Evolutionary conservation across 257 asterid genomes (phyloP).

Genomic region (Fraxinus excelsior): DNA sequence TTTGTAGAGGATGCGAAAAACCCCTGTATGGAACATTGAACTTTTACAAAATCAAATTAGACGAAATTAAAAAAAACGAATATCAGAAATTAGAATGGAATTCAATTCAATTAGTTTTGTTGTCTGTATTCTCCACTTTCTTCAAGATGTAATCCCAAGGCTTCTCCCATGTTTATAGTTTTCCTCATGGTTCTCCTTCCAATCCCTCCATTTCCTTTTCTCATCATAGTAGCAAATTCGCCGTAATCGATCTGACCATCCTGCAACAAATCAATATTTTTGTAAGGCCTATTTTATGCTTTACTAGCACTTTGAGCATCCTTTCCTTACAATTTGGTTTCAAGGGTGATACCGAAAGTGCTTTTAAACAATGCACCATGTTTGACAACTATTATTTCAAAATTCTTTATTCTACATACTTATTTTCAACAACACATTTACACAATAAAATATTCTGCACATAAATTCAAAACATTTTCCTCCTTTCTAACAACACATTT

Average conservation of each 20-base stretch:
- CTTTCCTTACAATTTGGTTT: too few relatives aligned
- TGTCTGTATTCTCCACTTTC: neutral
- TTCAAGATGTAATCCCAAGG: conserved; percentile 38
- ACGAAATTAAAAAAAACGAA: conserved; percentile 9
- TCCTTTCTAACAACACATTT: too few relatives aligned
- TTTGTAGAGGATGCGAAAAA: neutral
- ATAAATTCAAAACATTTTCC: too few relatives aligned
- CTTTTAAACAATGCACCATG: too few relatives aligned
- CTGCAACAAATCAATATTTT: conserved; percentile 26
- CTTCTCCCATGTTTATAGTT: conserved; percentile 54
- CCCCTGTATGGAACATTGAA: conserved; percentile 18
- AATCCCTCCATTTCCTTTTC: conserved; percentile 56
- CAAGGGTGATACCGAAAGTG: too few relatives aligned
- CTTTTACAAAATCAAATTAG: conserved; percentile 15
- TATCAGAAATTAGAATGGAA: conserved; percentile 13
- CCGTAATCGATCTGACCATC: conserved; percentile 62
- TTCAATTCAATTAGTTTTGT: conserved; percentile 17
- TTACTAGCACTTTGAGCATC: neutral
- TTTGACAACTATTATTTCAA: too few relatives aligned
- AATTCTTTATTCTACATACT: too few relatives aligned
- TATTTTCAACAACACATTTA: too few relatives aligned
- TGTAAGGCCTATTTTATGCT: neutral
- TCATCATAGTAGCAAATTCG: conserved; percentile 63
- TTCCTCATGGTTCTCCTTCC: conserved; percentile 65
- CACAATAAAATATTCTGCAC: too few relatives aligned